Evolutionary conservation across 768 basidiomycete genomes (phyloP).

Genomic region (Galerina sulciceps): DNA sequence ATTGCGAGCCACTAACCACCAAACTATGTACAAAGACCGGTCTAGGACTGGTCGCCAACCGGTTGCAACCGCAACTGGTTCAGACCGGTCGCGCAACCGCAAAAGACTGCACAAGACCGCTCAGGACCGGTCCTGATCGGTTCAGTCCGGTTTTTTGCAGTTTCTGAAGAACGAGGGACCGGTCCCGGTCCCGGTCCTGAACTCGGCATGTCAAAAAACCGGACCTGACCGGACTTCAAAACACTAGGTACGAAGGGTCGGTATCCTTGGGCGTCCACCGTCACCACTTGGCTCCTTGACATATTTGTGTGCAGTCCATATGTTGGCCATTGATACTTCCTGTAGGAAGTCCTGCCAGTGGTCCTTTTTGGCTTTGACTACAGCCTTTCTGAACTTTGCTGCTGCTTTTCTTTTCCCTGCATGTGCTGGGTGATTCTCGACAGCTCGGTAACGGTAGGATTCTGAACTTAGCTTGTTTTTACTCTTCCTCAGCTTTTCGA

Average conservation of each 20-base stretch:
- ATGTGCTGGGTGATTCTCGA: constrained; percentile 26
- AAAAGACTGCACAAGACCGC: too few relatives aligned
- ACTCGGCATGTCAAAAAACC: too few relatives aligned
- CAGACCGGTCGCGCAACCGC: too few relatives aligned
- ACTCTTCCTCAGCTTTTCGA: constrained; percentile 18
- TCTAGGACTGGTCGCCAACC: too few relatives aligned
- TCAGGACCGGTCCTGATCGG: too few relatives aligned
- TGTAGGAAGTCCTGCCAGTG: constrained; percentile 32
- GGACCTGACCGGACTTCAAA: too few relatives aligned
- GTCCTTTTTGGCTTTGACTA: constrained; percentile 21
- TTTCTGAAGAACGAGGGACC: too few relatives aligned
- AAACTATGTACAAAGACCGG: too few relatives aligned
- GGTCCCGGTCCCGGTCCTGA: too few relatives aligned
- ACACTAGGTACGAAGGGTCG: constrained; percentile 20
- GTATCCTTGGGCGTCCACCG: constrained; percentile 24
- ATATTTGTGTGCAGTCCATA: constrained; percentile 28
- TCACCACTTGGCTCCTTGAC: constrained; percentile 18
- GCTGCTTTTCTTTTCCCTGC: constrained; percentile 2
- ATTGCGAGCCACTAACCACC: too few relatives aligned
- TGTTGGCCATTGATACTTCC: neutral
- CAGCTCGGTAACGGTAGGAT: neutral
- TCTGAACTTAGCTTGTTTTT: constrained; percentile 15
- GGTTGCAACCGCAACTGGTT: too few relatives aligned
- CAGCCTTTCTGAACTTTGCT: constrained; percentile 16
- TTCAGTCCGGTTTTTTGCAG: too few relatives aligned